Base-by-base conservation (phyloP, 2,329 filamentous ascomycete genomes). In the Cryphonectria carpinicola region DNA sequence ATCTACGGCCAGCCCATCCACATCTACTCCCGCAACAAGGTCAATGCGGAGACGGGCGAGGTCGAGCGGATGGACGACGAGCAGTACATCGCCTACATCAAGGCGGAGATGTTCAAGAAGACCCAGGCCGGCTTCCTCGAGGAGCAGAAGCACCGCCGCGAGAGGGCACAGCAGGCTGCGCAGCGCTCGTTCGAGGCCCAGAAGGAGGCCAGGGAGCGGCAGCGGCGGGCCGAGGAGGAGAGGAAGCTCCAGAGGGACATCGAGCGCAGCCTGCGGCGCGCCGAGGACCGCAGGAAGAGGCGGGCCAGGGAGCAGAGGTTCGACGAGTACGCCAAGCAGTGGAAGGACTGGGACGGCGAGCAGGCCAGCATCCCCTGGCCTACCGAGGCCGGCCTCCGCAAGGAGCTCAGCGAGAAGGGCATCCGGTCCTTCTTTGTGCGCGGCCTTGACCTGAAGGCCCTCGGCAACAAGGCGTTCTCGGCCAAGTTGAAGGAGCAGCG, bases 1-100 rank as follows among this genome's bases (percentile, higher is more conserved):
- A 93, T 99, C n/a, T 99, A 98, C 81, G 95, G 94, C 0, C 95
- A 98, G 79, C 95, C 96, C 0, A 92, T 98, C 65, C 94, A 98
- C 80, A 88, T 89, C 8, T 98, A 97, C 78, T 79, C 88, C 0
- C 84, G 85, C 0, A 80, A 84, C 65, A 74, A 77, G 7, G 78
- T 81, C 11, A 84, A 82, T 71, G 56, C 56, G 7, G 80, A 82
- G 75, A 80, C 74, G 77, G 87, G 87, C 73, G 80, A 90, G 77
- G 84, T 97, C 17, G 94, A 97, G 80, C 87, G 86, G 73, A 98
- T 98, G 95, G 90, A 86, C 11, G 96, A 98, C 75, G 95, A 98
- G 39, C 93, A 98, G 79, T 99, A 98, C 79, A 92, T 93, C 0
- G 85, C 90, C 2, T 92, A 95, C 79, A 95, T 99, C 54, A 89